Conservation (phyloP, 345 rosid genomes). For the Durio zibethinus region DNA sequence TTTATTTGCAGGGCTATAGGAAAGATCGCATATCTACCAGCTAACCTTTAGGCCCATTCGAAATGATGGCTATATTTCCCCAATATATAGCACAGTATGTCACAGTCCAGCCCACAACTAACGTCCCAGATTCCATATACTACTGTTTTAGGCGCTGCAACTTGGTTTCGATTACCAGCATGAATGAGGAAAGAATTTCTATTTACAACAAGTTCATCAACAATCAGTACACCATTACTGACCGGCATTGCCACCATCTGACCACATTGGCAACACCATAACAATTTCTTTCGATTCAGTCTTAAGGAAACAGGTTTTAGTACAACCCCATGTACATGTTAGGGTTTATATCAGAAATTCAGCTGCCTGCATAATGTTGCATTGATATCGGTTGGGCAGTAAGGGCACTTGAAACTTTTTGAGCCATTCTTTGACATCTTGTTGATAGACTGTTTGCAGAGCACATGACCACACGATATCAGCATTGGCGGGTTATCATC, state of each 20-base stretch:
- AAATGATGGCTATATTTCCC: too few relatives aligned
- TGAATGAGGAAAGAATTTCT: conserved; percentile 32
- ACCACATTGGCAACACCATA: conserved; percentile 2
- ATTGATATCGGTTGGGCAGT: conserved; percentile 45
- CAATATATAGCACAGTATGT: background rate
- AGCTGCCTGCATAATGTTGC: conserved; percentile 47
- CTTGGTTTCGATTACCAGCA: background rate
- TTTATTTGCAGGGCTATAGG: too few relatives aligned
- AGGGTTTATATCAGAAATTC: conserved; percentile 36
- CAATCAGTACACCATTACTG: conserved; percentile 21
- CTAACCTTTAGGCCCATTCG: too few relatives aligned
- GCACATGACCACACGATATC: conserved; percentile 67
- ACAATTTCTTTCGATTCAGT: conserved; percentile 17
- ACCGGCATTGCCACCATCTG: conserved; percentile 19
- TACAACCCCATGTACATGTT: conserved; percentile 22
- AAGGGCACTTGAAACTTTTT: conserved; percentile 56
- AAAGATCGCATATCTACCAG: too few relatives aligned
- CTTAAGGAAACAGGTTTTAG: background rate
- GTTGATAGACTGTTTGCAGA: conserved; percentile 53
- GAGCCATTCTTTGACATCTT: conserved; percentile 52
- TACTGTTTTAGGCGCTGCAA: background rate
- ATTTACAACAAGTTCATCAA: conserved; percentile 36
- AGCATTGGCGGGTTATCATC: conserved; percentile 69
- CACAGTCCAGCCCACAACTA: background rate
- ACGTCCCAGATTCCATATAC: background rate